Base-by-base conservation (phyloP, 2,329 filamentous ascomycete species). In the Dactylellina parvicollis region DNA sequence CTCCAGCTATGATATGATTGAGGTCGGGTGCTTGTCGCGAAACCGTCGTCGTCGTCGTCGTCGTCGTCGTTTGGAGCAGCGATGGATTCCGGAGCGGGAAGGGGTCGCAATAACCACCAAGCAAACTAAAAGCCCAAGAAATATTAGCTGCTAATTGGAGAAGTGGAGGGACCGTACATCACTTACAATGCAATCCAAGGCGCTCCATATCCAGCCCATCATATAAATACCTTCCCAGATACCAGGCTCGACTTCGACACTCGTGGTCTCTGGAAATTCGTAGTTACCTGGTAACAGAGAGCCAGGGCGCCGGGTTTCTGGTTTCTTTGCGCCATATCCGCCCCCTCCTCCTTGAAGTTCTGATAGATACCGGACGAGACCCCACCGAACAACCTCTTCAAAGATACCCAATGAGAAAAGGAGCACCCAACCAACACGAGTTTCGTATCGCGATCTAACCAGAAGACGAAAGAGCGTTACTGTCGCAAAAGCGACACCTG, bases 1-100 rank as follows among this genome's bases (percentile, higher is more conserved):
- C 69, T 66, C 69, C 69, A 73, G 47, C 60, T 61, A 14, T 73
- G 69, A 30, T 66, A 73, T 1, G 69, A 73, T 20, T 73, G 69
- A 24, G 69, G 69, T 5, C 69, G 32, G 7, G 60, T 60, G 28
- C 14, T 60, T 9, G 42, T 5, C 20, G 30, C 24, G 18, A 52
- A 26, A 10, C 14, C 22, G 12, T 54, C 52, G 16, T 42, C 16
- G 28, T 30, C 28, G 12, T 30, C 2, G 5, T 20, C n/a, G n/a
- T n/a, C 22, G 12, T 54, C 52, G 16, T 42, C 16, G 28, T 30
- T 20, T 10, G 40, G 4, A 3, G 28, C 36, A 12, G 24, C n/a
- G 16, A 24, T 36, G 10, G 18, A 30, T 16, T 28, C 26, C 12
- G 24, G 22, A 22, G 18, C 20, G 3, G 24, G n/a, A 26, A n/a